Base-by-base conservation (phyloP, 352 stramenopile species). In the Blastocystis hominis region DNA sequence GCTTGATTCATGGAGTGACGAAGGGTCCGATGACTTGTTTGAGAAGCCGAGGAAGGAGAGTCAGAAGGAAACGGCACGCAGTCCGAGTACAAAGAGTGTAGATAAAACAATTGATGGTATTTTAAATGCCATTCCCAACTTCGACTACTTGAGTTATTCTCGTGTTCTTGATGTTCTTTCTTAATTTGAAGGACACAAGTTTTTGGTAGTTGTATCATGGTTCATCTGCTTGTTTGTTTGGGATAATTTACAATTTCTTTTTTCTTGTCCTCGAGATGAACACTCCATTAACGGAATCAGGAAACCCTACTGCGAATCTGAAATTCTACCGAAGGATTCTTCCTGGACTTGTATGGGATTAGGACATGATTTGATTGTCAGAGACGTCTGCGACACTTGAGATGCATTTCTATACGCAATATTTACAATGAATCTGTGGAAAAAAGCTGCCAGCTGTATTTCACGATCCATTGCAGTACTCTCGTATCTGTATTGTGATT, bases 401-500 rank as follows among this genome's bases (percentile, higher is more conserved):
- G 72, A 30, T 66, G 72, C 46, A 68, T 84, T 9, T 42, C 62
- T 36, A 53, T 84, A 38, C 54, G 72, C 30, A 84, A 84, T 68
- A 64, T 84, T 4, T 34, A 84, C 34, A 84, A 68, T 47, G 72
- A 84, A 53, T 64, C 72, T 9, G 42, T 84, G 9, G 50, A 84
- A 9, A 66, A 64, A 68, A 68, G 20, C 54, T 84, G 72, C 55
- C 72, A 68, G 68, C 72, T 84, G 24, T 84, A 46, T 36, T 84
- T 84, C 30, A 84, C 72, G 4, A 84, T 84, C 44, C 72, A 84
- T 46, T 68, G 47, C 44, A 66, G 72, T 84, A 84, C 24, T n/a
- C 55, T 6, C 30, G 6, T 40, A 55, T 56, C 20, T 40, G 10
- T 56, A 34, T 42, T 77, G 20, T 77, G 50, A 59, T 77, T 40